These are phyloP conservation scores for Populus hybrid DNA, from an alignment of 441 rosid species.

Conservation along the genomic window DNA sequence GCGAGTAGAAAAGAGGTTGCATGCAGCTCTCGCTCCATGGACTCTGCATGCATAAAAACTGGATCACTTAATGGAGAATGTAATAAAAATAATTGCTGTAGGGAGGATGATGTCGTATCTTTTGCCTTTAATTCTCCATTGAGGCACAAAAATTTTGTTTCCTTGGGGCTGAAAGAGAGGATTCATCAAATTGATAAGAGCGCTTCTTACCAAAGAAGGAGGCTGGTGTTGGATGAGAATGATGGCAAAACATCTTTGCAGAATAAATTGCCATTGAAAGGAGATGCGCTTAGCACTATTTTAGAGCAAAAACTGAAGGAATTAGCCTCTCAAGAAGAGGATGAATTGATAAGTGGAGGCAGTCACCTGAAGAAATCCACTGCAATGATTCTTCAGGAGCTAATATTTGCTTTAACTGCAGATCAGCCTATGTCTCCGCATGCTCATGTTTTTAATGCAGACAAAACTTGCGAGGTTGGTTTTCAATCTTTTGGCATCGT, in stretches of 20 bases:
- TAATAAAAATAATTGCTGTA: slow-evolving; percentile 27
- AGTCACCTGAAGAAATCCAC: slow-evolving; percentile 45
- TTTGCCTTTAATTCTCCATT: slow-evolving; percentile 47
- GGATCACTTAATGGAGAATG: slow-evolving; percentile 20
- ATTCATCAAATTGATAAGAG: slow-evolving; percentile 21
- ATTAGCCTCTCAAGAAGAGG: slow-evolving; percentile 58
- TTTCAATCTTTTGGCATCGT: slow-evolving; percentile 4
- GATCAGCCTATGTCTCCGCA: slow-evolving; percentile 38
- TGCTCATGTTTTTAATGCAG: slow-evolving; percentile 22
- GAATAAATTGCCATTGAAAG: slow-evolving; percentile 36
- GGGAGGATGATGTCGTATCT: slow-evolving; percentile 32
- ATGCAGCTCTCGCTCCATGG: slow-evolving; percentile 7
- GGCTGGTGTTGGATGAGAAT: slow-evolving; percentile 20
- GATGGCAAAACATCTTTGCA: slow-evolving; percentile 23
- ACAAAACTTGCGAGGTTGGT: slow-evolving; percentile 43
- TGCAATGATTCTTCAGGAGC: slow-evolving; percentile 71
- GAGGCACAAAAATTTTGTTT: slow-evolving; percentile 26
- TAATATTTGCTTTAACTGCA: slow-evolving; percentile 63
- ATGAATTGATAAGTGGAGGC: slow-evolving; percentile 36
- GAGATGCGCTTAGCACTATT: slow-evolving; percentile 56
- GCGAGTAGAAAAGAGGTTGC: slow-evolving; percentile 27
- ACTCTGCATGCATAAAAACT: slow-evolving; percentile 19
- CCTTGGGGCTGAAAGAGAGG: slow-evolving; percentile 30
- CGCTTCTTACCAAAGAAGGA: slow-evolving; percentile 12
- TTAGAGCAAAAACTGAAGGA: slow-evolving; percentile 73